Percentiles rank a stretch among this genome's conserved stretches.
phyloP scores from a whole-genome alignment of 2,329 filamentous ascomycete species.

The Neopestalotiopsis sp. region DNA sequence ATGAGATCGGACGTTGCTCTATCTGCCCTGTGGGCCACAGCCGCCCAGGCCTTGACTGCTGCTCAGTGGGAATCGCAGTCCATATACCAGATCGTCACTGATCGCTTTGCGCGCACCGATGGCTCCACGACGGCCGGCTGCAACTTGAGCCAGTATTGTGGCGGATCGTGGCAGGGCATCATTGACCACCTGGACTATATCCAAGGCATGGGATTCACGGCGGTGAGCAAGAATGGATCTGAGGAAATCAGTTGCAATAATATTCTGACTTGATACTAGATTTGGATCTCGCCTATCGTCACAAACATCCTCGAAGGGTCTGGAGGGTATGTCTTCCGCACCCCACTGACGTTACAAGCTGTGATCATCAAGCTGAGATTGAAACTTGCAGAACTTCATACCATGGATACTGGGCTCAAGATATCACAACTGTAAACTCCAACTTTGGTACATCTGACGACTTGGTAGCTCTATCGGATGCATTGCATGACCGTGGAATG shows the following conservation, averaged over 20 bases:
- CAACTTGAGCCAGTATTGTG: conserved; percentile 46
- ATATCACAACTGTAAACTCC: conserved; percentile 59
- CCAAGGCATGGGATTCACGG: conserved; percentile 50
- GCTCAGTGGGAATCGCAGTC: conserved; percentile 45
- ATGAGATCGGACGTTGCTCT: conserved; percentile 5
- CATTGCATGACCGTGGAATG: conserved; percentile 60
- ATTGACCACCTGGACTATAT: conserved; percentile 56
- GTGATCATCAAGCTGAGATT: background rate
- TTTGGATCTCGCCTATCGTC: conserved; percentile 51
- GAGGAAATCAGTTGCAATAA: background rate
- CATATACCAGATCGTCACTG: conserved; percentile 52
- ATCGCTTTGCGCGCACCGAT: conserved; percentile 45
- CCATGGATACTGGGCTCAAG: conserved; percentile 58
- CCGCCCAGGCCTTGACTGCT: conserved; percentile 31
- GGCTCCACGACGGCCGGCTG: conserved; percentile 39
- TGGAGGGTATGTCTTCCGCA: conserved; percentile 12
- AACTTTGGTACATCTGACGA: conserved; percentile 65
- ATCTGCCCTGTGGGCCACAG: conserved; percentile 9
- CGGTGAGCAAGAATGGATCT: conserved; percentile 21
- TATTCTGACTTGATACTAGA: conserved; percentile 12
- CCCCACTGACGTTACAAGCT: background rate
- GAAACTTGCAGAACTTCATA: conserved; percentile 41
- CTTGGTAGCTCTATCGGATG: conserved; percentile 51
- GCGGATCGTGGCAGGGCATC: conserved; percentile 55
- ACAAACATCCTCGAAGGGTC: conserved; percentile 45